Evolutionary conservation across 2,329 filamentous ascomycete species (phyloP), one percentile per base, ranked within the genome.

Genomic region (Fusarium nelsonii): DNA sequence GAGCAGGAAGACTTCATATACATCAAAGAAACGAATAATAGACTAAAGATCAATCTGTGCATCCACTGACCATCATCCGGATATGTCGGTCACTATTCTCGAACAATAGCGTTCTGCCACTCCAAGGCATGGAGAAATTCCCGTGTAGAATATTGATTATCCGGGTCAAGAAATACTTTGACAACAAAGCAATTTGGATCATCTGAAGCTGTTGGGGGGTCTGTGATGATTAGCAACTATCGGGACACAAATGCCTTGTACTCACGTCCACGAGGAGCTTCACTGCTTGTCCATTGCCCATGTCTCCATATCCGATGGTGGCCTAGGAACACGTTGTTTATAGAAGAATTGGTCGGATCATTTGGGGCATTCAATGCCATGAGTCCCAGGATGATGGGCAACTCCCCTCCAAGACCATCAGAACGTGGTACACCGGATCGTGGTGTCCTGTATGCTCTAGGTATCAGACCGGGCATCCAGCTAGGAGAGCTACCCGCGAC

Each of bases 381-480:
- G n/a, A 83, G 64, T 1, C 76, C 81, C 5, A 83, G 66, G 12
- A 83, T 68, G 8, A 82, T 76, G 5, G 76, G 69, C 14, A 83
- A 53, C n/a, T 80, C 75, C 16, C 81, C 81, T 2, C 77, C 74
- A 1, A 83, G 75, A 0, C 81, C 80, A 1, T 8, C 18, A 0
- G 81, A 82, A 0, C 7, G 44, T 4, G 50, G 69, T 2, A 58
- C 10, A 7, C 36, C 15, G 4, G 40, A 1, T 4, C 10, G 4
- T 1, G 71, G 70, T 33, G 73, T 73, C 18, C 37, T 50, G 58
- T 80, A 82, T 2, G 71, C 72, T 15, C 15, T 9, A 1, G 81
- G 81, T 3, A 83, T 69, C 14, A 83, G 63, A 10, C 69, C 61
- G 0, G 81, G 80, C 4, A 83, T 77, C 81, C 81, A 83, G n/a